These are phyloP conservation scores for Eucalyptus fibrosa DNA, from an alignment of 345 rosid genomes.

Conservation along the genomic window DNA sequence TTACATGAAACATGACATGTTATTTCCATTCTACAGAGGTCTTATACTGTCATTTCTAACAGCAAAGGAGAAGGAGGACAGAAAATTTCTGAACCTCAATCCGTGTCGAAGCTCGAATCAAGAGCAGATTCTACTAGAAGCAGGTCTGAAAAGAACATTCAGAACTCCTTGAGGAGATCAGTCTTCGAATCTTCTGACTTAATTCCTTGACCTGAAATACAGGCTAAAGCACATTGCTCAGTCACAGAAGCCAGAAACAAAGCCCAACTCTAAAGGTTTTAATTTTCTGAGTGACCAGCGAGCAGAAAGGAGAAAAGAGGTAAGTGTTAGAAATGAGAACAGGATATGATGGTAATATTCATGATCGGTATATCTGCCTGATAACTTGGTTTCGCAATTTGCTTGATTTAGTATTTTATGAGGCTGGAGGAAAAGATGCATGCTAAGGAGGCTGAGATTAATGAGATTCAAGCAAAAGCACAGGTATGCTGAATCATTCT, in stretches of 20 bases:
- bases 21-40: not conserved
- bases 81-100: constrained; percentile 27
- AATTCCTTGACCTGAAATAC: not conserved
- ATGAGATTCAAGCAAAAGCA: constrained; percentile 48
- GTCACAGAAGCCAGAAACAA: constrained; percentile 28
- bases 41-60: not conserved
- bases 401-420: constrained; percentile 35
- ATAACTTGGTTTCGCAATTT: not conserved
- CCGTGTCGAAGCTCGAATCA: constrained; percentile 21
- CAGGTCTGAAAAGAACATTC: constrained; percentile 23
- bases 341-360: not conserved
- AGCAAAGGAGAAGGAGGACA: constrained; percentile 31
- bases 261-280: constrained; percentile 25
- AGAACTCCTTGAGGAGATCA: not conserved
- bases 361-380: not conserved
- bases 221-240: constrained; percentile 27
- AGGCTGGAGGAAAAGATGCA: constrained; percentile 72
- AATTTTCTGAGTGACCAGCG: constrained; percentile 55
- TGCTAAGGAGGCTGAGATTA: constrained; percentile 60
- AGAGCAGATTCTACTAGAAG: constrained; percentile 17
- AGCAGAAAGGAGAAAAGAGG: constrained; percentile 85
- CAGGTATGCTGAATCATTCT: constrained; percentile 28
- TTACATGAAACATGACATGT: not conserved
- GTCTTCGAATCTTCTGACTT: not conserved
- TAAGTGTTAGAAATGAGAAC: constrained; percentile 2